These are phyloP conservation scores for Angophora floribunda DNA, from an alignment of 345 rosid species.

Conservation along the genomic window DNA sequence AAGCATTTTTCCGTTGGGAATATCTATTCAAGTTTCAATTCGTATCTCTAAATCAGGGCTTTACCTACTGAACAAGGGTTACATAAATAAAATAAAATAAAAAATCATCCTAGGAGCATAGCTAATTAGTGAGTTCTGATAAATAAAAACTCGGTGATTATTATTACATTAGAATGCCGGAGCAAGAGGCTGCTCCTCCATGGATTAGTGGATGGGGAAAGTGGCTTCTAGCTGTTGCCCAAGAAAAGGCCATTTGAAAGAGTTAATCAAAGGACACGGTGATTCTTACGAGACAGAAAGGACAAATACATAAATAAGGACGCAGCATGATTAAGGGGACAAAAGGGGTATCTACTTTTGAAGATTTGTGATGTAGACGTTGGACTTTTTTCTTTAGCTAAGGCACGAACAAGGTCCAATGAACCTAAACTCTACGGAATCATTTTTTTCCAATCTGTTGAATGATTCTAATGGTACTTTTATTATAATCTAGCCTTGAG, in stretches of 20 bases:
- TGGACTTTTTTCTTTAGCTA: constrained; percentile 17
- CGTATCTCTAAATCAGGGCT: background rate
- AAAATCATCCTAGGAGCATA: background rate
- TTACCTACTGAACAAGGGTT: background rate
- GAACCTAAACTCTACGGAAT: background rate
- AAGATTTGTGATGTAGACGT: constrained; percentile 1
- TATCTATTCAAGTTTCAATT: background rate
- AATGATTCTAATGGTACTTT: background rate
- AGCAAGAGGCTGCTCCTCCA: too few relatives aligned
- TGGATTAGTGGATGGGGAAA: background rate
- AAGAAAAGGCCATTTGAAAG: background rate
- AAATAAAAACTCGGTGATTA: background rate
- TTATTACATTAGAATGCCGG: background rate
- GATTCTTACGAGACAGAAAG: background rate
- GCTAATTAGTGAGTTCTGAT: background rate
- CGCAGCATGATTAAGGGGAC: background rate
- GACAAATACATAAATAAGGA: background rate
- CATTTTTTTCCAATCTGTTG: background rate
- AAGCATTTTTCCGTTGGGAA: background rate
- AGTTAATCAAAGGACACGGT: background rate
- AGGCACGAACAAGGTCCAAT: constrained; percentile 10
- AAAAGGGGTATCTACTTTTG: background rate
- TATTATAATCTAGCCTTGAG: background rate
- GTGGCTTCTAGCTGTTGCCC: background rate
- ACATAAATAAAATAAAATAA: rapidly evolving